Evolutionary conservation across 139 green algal species (phyloP).

Genomic region (Volvox reticuliferus): DNA sequence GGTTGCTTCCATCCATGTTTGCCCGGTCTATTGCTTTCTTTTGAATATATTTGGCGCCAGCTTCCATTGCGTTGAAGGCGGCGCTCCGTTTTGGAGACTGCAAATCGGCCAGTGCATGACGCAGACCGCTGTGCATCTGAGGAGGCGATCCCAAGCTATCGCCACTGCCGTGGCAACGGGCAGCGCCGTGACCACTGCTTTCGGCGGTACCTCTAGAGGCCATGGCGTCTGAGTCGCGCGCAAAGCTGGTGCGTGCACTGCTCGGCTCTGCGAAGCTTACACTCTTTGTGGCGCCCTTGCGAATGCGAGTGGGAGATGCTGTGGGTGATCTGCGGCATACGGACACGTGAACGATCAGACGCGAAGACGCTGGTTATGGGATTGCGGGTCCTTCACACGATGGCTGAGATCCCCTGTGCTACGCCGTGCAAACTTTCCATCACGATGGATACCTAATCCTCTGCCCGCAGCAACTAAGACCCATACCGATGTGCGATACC

Average conservation of each 20-base stretch:
- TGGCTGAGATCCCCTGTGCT: too few species aligned
- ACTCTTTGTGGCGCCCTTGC: neutral
- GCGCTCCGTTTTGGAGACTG: neutral
- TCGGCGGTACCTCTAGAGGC: neutral
- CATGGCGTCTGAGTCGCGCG: neutral
- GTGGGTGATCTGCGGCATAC: neutral
- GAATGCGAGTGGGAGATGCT: neutral
- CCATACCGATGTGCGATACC: too few species aligned
- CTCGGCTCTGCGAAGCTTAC: slow-evolving; percentile 16
- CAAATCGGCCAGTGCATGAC: slow-evolving; percentile 6
- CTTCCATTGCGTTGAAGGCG: slow-evolving; percentile 8
- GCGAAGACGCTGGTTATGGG: too few species aligned
- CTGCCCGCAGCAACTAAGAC: too few species aligned
- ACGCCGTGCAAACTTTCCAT: too few species aligned
- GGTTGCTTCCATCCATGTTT: neutral
- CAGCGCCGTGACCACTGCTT: neutral
- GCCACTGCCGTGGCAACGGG: neutral
- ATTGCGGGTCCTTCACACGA: too few species aligned
- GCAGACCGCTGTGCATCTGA: neutral
- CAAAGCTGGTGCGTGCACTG: neutral
- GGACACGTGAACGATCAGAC: neutral
- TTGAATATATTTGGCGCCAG: slow-evolving; percentile 15
- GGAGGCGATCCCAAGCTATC: neutral
- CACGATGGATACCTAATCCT: too few species aligned
- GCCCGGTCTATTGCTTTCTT: neutral